Base-by-base conservation (phyloP, 2,329 filamentous ascomycete species). In the Dactylellina sp. region DNA sequence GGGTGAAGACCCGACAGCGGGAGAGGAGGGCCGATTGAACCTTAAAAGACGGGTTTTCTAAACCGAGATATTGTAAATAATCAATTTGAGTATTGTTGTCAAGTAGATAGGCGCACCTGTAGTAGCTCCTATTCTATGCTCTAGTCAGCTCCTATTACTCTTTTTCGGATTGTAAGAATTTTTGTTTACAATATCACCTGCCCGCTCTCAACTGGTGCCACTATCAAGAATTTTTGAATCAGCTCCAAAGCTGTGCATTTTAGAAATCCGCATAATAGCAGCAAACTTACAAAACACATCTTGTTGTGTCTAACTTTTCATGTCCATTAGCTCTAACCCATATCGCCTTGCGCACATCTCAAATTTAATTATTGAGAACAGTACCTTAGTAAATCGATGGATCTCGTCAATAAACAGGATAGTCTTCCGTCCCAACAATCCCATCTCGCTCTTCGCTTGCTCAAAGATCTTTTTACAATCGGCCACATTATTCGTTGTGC, bases 401-500 rank as follows among this genome's bases (percentile, higher is more conserved):
- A 97, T 95, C 83, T 98, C 95, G 82, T 99, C 95, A 82, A 94
- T 97, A 81, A 99, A 99, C 76, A 99, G 88, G 76, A 99, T 96
- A 0, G 95, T 98, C 82, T 91, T 94, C 75, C 93, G 86, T 0
- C 94, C 94, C 0, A 92, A 96, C 57, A 98, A 83, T 0, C 85
- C 83, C 50, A 93, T 82, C 80, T 98, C 95, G 78, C 89, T 91
- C 71, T 87, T 88, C 0, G 95, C 93, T 77, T 74, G 70, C 4
- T 74, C 70, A 16, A 71, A 71, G 49, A 70, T 71, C 55, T 71
- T 66, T 24, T 70, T 66, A 44, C 91, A 93, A 80, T 98, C 94
- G 22, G 86, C 89, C 16, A 98, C 91, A 1, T 93, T 94, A 5
- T 89, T 90, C 77, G 88, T 93, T 1, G 94, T 97, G 75, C 92